Base-by-base conservation (phyloP, 257 asterid genomes). In the Petunia axillaris region DNA sequence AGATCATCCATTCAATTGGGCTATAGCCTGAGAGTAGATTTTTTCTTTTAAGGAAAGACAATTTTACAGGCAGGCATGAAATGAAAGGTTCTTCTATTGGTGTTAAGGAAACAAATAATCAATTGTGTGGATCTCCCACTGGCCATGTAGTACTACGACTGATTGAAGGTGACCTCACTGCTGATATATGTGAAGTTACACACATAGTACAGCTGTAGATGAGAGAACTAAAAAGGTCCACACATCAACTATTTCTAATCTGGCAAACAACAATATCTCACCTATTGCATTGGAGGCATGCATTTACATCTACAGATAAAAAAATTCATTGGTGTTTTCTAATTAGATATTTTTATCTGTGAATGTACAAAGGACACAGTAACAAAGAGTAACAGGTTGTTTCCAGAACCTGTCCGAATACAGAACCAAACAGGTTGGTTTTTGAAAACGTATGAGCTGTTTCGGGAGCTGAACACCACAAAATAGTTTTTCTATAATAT, bases 371-470 rank as follows among this genome's bases (percentile, higher is more conserved):
- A 10, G 44, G 57, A 71, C 10, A 71, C 62, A 25, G 35, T 35
- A 48, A 71, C 10, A 64, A 71, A 70, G 1, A 37, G 46, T 3
- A 63, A 63, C 44, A 37, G 25, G 14, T 4, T 70, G 58, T 71
- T 46, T 71, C 77, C 77, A 48, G 43, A 71, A 48, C 25, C 77
- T 71, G 60, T 71, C 60, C 35, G 43, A 10, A 70, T 48, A 48
- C 60, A 71, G 62, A 35, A 50, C 44, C 77, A 50, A 73, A 50
- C 77, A 50, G 46, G 60, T 50, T 73, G 35, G 6, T 71, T 71
- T 48, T 71, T 11, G 59, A 10, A 35, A 46, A 71, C 5, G 40
- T 50, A 50, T 73, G 77, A 73, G 62, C 77, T 73, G 77, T 50
- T 50, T 71, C 35, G 48, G 36, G 62, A 73, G 46, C 77, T 48